Evolutionary conservation across 176 grass and related monocot species (phyloP).

Genomic region (Ensete glaucum): DNA sequence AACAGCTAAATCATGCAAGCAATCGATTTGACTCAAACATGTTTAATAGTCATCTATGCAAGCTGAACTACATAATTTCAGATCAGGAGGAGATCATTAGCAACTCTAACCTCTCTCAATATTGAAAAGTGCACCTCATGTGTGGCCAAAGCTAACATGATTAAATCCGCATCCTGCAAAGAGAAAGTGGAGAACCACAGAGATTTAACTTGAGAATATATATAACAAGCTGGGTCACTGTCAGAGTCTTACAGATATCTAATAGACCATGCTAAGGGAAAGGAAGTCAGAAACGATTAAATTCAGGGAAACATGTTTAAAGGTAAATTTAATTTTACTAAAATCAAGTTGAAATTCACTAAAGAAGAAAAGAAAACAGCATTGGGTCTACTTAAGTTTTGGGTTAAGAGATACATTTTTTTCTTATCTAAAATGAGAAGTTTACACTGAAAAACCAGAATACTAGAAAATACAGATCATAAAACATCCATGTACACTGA

Average conservation of each 20-base stretch:
- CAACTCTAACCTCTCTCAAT: slow-evolving; percentile 69
- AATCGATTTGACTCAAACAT: not conserved
- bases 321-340: no score
- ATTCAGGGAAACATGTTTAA: no score
- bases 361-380: no score
- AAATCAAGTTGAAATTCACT: no score
- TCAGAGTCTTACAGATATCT: not conserved
- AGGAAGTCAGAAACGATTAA: no score
- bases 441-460: no score
- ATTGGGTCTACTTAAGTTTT: no score
- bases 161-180: slow-evolving; percentile 93
- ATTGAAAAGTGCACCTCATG: slow-evolving; percentile 99
- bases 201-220: slow-evolving; percentile 22
- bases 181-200: slow-evolving; percentile 17
- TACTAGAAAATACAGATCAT: no score
- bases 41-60: not conserved
- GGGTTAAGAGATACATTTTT: no score
- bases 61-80: not conserved
- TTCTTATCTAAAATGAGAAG: no score
- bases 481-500: no score
- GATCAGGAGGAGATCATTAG: not conserved
- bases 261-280: not conserved
- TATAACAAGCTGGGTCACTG: not conserved
- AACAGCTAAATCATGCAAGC: not conserved
- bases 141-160: slow-evolving; percentile 98